Conservation (phyloP, 2,329 filamentous ascomycete species). For the Aurifilum marmelostoma region DNA sequence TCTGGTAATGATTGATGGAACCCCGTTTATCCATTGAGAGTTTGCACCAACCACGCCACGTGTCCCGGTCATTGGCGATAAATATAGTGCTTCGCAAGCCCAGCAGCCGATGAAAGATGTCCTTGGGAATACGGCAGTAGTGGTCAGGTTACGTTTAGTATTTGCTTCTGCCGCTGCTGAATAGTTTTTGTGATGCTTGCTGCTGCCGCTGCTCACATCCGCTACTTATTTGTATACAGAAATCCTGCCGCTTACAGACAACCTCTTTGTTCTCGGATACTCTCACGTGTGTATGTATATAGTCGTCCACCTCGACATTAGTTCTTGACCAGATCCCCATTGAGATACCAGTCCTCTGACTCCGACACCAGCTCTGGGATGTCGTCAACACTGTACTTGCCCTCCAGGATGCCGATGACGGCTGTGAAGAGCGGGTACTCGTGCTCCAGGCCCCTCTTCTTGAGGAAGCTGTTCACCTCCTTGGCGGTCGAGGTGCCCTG, state of each 20-base stretch:
- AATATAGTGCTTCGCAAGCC: background rate
- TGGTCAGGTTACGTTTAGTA: background rate
- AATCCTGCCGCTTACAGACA: background rate
- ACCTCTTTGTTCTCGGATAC: background rate
- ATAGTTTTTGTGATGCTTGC: too few species aligned
- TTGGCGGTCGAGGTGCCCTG: constrained; percentile 91
- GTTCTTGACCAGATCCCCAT: constrained; percentile 17
- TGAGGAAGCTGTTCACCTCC: constrained; percentile 89
- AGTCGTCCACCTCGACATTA: background rate
- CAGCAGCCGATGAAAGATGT: background rate
- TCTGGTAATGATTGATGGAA: background rate
- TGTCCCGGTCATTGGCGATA: background rate
- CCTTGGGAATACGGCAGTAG: background rate
- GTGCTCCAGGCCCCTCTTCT: constrained; percentile 73
- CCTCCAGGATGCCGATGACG: constrained; percentile 80
- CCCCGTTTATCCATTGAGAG: background rate
- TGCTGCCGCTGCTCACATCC: background rate
- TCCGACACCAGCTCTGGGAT: constrained; percentile 69
- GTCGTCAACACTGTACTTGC: constrained; percentile 75
- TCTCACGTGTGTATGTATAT: background rate
- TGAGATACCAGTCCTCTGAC: constrained; percentile 30
- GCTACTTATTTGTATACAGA: background rate
- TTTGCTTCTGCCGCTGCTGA: background rate
- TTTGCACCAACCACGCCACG: background rate
- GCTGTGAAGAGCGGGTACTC: constrained; percentile 94